These are phyloP conservation scores for Chlamydomonas sp. DNA, from an alignment of 139 green algal genomes.

Conservation along the genomic window DNA sequence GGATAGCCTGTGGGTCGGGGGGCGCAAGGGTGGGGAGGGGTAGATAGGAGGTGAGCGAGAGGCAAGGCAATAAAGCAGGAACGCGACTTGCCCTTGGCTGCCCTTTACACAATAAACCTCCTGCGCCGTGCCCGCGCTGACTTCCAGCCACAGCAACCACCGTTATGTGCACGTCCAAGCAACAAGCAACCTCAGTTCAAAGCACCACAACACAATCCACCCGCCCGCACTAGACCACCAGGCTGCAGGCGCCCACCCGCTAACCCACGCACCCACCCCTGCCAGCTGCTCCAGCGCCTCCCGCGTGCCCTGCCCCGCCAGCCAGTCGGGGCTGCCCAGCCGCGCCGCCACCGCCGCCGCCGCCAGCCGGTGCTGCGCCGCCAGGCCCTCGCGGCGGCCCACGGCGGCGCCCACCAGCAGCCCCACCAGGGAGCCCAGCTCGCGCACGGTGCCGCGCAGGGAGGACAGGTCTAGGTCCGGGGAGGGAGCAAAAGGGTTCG, in stretches of 20 bases:
- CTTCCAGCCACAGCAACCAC: not conserved
- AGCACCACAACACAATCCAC: no score
- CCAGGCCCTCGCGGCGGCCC: not conserved
- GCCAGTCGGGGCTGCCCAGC: constrained; percentile 34
- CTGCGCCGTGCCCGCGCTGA: not conserved
- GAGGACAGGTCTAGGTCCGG: not conserved
- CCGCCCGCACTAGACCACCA: no score
- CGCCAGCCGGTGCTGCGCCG: not conserved
- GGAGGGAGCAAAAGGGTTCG: not conserved
- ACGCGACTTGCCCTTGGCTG: no score
- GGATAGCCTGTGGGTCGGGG: constrained; percentile 11
- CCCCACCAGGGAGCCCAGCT: constrained; percentile 11
- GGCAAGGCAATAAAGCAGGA: no score
- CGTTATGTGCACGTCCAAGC: no score
- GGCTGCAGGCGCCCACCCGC: not conserved
- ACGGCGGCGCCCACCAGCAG: not conserved
- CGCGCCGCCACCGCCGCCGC: constrained; percentile 2
- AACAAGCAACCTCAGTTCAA: no score
- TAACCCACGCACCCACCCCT: not conserved
- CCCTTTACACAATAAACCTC: no score
- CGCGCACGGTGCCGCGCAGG: constrained; percentile 10
- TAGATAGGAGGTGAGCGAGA: not conserved
- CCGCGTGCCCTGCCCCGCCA: not conserved
- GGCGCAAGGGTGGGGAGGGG: not conserved
- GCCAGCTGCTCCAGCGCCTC: constrained; percentile 18